phyloP scores from a whole-genome alignment of 176 grass and related monocot genomes.

The Oryza officinalis region DNA sequence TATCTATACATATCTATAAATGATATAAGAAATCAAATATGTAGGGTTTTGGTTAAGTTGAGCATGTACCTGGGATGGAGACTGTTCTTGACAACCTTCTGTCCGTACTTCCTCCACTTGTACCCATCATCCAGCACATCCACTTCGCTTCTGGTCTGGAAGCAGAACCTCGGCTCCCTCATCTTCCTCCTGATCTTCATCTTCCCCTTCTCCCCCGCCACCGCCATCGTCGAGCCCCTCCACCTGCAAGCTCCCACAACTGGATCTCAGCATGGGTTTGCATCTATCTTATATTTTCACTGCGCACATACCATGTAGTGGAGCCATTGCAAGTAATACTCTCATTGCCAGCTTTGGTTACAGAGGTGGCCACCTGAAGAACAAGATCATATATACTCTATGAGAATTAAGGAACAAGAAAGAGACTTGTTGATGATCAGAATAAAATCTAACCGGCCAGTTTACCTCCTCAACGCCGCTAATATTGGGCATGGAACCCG shows the following conservation, averaged over 20 bases:
- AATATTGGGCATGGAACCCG: constrained; percentile 31
- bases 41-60: constrained; percentile 2
- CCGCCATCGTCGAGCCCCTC: constrained; percentile 52
- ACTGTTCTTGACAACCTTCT: constrained; percentile 98
- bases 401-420: background rate
- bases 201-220: constrained; percentile 63
- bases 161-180: constrained; percentile 98
- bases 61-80: constrained; percentile 81
- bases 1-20: background rate
- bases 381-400: background rate
- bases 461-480: constrained; percentile 36
- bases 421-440: background rate
- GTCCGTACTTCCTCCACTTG: constrained; percentile 99
- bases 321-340: constrained; percentile 42
- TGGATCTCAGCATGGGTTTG: background rate
- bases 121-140: constrained; percentile 97
- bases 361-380: constrained; percentile 50
- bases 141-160: constrained; percentile 92
- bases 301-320: constrained; percentile 44
- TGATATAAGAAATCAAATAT: background rate
- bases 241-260: constrained; percentile 47
- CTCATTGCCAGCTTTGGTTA: constrained; percentile 36
- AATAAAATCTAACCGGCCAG: background rate
- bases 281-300: background rate
- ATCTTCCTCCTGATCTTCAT: constrained; percentile 93